phyloP scores from a whole-genome alignment of 331 rosid species.

The Rhamnella rubrinervis region DNA sequence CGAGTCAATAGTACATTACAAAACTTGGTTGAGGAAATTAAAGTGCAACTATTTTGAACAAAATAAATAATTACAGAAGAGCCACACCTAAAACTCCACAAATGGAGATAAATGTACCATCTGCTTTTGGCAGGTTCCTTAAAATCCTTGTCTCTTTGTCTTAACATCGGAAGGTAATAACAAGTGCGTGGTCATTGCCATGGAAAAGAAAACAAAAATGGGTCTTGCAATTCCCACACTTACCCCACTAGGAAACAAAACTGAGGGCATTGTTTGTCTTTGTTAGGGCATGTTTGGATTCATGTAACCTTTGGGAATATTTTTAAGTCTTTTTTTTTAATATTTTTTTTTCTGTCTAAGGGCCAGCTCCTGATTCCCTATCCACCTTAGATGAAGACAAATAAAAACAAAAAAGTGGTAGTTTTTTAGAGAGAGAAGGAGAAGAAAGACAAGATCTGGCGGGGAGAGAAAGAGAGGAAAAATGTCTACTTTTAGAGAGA shows the following conservation, averaged over 20 bases:
- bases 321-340: slow-evolving; percentile 7
- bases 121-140: slow-evolving; percentile 44
- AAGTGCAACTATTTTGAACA: too few species aligned
- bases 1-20: background rate
- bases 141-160: slow-evolving; percentile 53
- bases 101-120: slow-evolving; percentile 51
- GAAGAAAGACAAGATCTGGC: background rate
- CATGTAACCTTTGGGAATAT: slow-evolving; percentile 51
- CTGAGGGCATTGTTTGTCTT: slow-evolving; percentile 52
- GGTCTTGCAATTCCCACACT: slow-evolving; percentile 38
- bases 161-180: slow-evolving; percentile 43
- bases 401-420: slow-evolving; percentile 23
- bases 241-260: slow-evolving; percentile 50
- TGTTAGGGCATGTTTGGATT: slow-evolving; percentile 64
- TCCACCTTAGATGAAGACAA: slow-evolving; percentile 54
- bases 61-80: background rate
- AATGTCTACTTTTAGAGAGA: background rate
- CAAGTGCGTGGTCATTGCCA: slow-evolving; percentile 54
- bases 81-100: slow-evolving; percentile 49
- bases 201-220: slow-evolving; percentile 39
- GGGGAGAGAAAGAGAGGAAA: slow-evolving; percentile 5
- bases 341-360: background rate
- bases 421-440: slow-evolving; percentile 26
- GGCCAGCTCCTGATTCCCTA: slow-evolving; percentile 57
- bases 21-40: too few species aligned